Conservation (phyloP, 2,329 filamentous ascomycete genomes). For the Colletotrichum brevisporum region DNA sequence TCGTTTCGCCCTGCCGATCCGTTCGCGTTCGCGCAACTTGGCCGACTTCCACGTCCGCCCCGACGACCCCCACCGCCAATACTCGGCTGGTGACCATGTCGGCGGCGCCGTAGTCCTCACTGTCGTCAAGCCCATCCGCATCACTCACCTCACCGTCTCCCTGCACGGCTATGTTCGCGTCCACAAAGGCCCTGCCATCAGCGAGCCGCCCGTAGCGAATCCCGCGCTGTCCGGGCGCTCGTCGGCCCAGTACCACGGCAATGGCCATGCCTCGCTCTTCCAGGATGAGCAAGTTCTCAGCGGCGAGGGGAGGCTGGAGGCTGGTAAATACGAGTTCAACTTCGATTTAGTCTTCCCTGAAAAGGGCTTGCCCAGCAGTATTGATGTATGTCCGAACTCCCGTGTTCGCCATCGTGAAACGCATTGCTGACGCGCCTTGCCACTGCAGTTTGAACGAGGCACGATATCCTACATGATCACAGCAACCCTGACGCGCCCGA, state of each 20-base stretch:
- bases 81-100: slow-evolving; percentile 81
- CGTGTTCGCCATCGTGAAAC: slow-evolving; percentile 6
- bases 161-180: slow-evolving; percentile 86
- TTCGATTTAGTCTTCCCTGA: slow-evolving; percentile 80
- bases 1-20: slow-evolving; percentile 65
- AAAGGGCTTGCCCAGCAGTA: slow-evolving; percentile 85
- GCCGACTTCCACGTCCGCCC: slow-evolving; percentile 84
- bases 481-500: slow-evolving; percentile 89
- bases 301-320: slow-evolving; percentile 81
- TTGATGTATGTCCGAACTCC: slow-evolving; percentile 78
- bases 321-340: slow-evolving; percentile 84
- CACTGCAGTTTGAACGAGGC: slow-evolving; percentile 88
- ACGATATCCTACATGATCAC: slow-evolving; percentile 93
- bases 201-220: slow-evolving; percentile 63
- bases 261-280: slow-evolving; percentile 85
- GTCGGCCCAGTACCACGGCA: slow-evolving; percentile 74
- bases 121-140: slow-evolving; percentile 79
- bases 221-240: slow-evolving; percentile 56
- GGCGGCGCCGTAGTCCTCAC: slow-evolving; percentile 80
- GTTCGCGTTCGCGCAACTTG: slow-evolving; percentile 72
- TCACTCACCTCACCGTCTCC: slow-evolving; percentile 85
- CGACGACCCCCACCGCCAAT: slow-evolving; percentile 83
- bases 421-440: slow-evolving; percentile 13
- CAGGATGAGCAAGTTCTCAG: slow-evolving; percentile 86
- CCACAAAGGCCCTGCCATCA: slow-evolving; percentile 76